These are phyloP conservation scores for Capsella rubella DNA, from an alignment of 441 rosid species.

Conservation along the genomic window DNA sequence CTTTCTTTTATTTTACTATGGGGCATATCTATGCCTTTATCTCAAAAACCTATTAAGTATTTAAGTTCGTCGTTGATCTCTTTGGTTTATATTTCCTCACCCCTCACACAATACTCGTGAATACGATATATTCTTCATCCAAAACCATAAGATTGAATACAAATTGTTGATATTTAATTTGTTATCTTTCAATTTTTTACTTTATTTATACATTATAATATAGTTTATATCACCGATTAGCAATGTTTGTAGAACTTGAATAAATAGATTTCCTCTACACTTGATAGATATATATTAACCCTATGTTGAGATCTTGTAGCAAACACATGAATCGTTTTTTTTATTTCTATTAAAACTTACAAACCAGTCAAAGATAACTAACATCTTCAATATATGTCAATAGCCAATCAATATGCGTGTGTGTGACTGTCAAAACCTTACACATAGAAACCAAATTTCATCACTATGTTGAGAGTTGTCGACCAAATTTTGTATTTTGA, in stretches of 20 bases:
- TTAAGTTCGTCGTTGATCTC: background rate
- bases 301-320: background rate
- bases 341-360: background rate
- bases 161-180: background rate
- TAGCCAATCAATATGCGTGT: background rate
- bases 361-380: background rate
- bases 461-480: background rate
- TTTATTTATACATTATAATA: background rate
- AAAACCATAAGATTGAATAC: background rate
- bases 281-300: no score
- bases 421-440: background rate
- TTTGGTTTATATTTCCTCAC: background rate
- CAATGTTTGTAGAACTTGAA: background rate
- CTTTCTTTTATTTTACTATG: no score
- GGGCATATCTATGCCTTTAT: background rate
- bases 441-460: background rate
- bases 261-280: background rate
- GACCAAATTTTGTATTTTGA: no score
- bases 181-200: background rate
- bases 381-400: background rate
- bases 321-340: background rate
- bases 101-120: background rate
- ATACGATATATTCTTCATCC: background rate
- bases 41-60: background rate
- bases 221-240: background rate